Evolutionary conservation across 768 basidiomycete genomes (phyloP), one percentile per base, ranked within the genome.

Genomic region (Macrolepiota dolichaula): DNA sequence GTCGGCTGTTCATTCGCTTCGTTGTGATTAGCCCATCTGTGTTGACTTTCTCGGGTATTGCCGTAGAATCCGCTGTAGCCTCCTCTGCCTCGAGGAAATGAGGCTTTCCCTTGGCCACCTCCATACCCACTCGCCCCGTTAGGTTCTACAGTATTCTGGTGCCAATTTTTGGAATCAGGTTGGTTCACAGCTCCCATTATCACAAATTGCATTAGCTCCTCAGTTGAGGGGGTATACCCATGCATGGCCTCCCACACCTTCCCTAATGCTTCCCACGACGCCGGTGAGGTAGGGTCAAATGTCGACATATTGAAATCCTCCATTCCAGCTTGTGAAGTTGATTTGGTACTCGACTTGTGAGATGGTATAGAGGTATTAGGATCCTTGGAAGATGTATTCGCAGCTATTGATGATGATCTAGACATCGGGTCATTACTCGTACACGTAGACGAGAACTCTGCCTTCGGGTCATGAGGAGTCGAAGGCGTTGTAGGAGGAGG

Each of bases 191-290:
- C 44, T 15, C 65, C 56, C 60, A 62, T 64, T 79, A 89, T 79
- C 63, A 90, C 79, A 69, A 87, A 89, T 72, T 85, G 81, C 86
- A 91, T 86, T 65, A 93, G 81, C 68, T 92, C 81, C 67, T 91
- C 87, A 67, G 87, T 86, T 59, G 88, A 81, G 29, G 92, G 92
- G 65, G 77, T 52, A 67, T 82, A 80, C 44, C 90, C 88, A 72
- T 89, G 74, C 55, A 89, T 87, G 59, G 79, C 77, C 69, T 80
- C 74, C 90, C 89, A 94, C 79, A 91, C 85, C 70, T 84, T 85
- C 71, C 88, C 89, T 62, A 95, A 82, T 59, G 83, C 81, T 77
- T 88, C 85, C 93, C 93, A 95, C 71, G 89, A 87, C 55, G 82
- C 72, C 57, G 92, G 82, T 47, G 82, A 79, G 29, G 87, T 86